Conservation (phyloP, 345 rosid genomes). For the Gossypium arboreum region DNA sequence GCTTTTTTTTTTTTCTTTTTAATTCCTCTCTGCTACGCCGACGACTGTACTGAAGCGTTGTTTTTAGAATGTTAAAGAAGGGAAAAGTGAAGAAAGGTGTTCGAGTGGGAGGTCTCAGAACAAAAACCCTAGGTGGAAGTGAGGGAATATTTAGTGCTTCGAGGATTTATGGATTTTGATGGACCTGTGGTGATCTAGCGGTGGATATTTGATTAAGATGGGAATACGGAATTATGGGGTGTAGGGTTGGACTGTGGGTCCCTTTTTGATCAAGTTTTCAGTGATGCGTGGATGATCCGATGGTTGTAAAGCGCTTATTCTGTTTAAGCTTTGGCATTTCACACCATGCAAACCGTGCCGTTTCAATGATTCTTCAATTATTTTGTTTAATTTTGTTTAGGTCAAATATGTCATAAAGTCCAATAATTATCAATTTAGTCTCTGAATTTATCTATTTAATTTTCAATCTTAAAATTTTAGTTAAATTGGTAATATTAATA, state of each 20-base stretch:
- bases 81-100: conserved; percentile 3
- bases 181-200: conserved; percentile 8
- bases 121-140: conserved; percentile 26
- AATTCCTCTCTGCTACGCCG: conserved; percentile 13
- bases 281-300: neutral
- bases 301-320: neutral
- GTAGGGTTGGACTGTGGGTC: neutral
- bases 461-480: no score
- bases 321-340: no score
- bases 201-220: conserved; percentile 2
- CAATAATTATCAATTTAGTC: no score
- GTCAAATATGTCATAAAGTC: no score
- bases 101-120: neutral
- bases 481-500: no score
- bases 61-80: conserved; percentile 16
- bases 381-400: no score
- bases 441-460: no score
- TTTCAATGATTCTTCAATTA: no score
- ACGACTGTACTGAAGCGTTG: conserved; percentile 32
- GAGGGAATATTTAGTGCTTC: conserved; percentile 18
- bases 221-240: neutral
- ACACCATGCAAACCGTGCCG: no score
- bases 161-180: conserved; percentile 9
- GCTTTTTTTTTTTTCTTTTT: neutral
- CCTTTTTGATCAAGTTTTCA: neutral